Base-by-base conservation (phyloP, 768 basidiomycete genomes). In the Lactarius sp. region DNA sequence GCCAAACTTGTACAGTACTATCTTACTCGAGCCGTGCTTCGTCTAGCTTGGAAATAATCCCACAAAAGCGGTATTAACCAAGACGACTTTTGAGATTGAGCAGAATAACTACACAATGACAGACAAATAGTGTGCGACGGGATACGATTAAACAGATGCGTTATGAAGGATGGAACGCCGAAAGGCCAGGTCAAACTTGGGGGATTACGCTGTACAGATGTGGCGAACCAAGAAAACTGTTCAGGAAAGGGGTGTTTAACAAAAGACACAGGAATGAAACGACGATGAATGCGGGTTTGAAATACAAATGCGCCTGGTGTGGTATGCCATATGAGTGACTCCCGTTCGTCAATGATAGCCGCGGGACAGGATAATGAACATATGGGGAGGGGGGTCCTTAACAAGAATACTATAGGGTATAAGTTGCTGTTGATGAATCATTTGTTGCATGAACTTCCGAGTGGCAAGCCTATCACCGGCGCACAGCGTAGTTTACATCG, bases 51-150 rank as follows among this genome's bases (percentile, higher is more conserved):
- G 41, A 41, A 6, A 14, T 41, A 52, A 54, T 14, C 42, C 22
- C 52, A 47, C 60, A 27, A 22, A 12, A 39, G 31, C 6, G 5
- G 16, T 44, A 46, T 54, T 31, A 64, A 65, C 64, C 64, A 65
- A 65, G 64, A 65, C 64, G 64, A 65, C 64, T 65, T 65, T 65
- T 68, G 61, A 68, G 67, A 68, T 68, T 68, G 67, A 66, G 73
- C 71, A 70, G 79, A 81, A 83, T 81, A 83, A 86, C 84, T 87
- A 87, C 85, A 86, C 78, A 81, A 81, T 82, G 80, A 80, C 80
- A 83, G 78, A 79, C 80, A 78, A 82, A 81, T 82, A 82, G 79
- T 81, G 81, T 82, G 81, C 79, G 78, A 80, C 65, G 71, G 71
- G 73, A 71, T 75, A 83, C 84, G 85, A 85, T 80, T 85, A 78